Evolutionary conservation across 306 rosid genomes (phyloP).

Genomic region (Vicia faba): DNA sequence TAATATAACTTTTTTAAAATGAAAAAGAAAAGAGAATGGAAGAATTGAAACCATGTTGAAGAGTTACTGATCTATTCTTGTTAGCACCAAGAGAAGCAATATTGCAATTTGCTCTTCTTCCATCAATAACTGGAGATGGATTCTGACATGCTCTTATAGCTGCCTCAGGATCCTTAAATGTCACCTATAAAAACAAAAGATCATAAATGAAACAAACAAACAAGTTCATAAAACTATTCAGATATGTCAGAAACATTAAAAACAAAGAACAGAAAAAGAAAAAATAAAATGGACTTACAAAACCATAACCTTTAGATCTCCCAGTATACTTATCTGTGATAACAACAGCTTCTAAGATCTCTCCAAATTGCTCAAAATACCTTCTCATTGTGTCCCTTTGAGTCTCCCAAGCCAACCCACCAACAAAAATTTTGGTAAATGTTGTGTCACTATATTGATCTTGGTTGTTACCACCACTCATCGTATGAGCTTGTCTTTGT

Average conservation of each 20-base stretch:
- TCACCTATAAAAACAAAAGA: constrained; percentile 53
- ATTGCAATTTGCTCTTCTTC: constrained; percentile 94
- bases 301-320: constrained; percentile 98
- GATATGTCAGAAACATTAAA: background rate
- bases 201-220: constrained; percentile 19
- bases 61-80: constrained; percentile 62
- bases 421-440: constrained; percentile 90
- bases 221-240: constrained; percentile 1
- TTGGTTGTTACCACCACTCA: constrained; percentile 50
- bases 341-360: constrained; percentile 94
- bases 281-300: constrained; percentile 60
- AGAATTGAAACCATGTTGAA: constrained; percentile 67
- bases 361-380: constrained; percentile 95
- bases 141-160: constrained; percentile 93
- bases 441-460: constrained; percentile 79
- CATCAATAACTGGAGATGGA: constrained; percentile 95
- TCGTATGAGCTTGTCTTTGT: constrained; percentile 71
- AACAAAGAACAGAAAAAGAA: background rate
- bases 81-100: constrained; percentile 94
- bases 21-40: background rate
- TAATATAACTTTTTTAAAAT: background rate
- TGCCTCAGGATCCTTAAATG: constrained; percentile 91
- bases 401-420: constrained; percentile 99
- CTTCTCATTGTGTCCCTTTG: constrained; percentile 83
- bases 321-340: constrained; percentile 90